Evolutionary conservation across 257 asterid genomes (phyloP), one percentile per base, ranked within the genome.

Genomic region (Salvia hispanica): DNA sequence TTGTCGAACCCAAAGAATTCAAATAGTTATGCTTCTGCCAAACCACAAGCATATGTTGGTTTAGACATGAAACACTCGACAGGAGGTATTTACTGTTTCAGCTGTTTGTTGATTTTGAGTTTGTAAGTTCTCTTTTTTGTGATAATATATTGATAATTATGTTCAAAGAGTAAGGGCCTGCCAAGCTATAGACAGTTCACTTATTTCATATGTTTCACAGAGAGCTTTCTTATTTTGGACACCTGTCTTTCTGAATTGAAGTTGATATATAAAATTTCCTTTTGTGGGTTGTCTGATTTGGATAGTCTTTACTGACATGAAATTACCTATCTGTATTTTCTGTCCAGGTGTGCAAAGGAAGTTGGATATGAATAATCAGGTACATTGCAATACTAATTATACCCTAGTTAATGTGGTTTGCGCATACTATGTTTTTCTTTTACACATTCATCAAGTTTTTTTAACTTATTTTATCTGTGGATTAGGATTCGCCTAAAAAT

Each of bases 301-400:
- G 43, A n/a, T 4, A 31, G 6, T 44, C 11, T 6, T 48, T 5
- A 28, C 69, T 58, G 6, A 37, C 50, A n/a, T 64, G 63, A 14
- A 13, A 47, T 44, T 21, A 7, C 54, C 40, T 54, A 9, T 55
- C 54, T 69, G 12, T 66, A 56, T 61, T 78, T 45, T 67, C 66
- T 72, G 8, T 18, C 42, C 86, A 88, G 96, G 88, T 67, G 95
- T 83, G 33, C 97, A 84, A 67, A 83, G 95, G 86, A 87, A 89
- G 86, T 72, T 87, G 88, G 91, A 87, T 77, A 70, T 84, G 92
- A 88, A 78, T 75, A 71, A 77, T 74, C 89, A 82, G 92, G 97
- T 83, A 48, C 7, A 58, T 55, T 13, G 39, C 31, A 36, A 64
- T 56, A 44, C 42, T 14, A 6, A 52, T 68, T 65, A 1, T 50